Conservation (phyloP, 305 asterid species). For the Vinca major region DNA sequence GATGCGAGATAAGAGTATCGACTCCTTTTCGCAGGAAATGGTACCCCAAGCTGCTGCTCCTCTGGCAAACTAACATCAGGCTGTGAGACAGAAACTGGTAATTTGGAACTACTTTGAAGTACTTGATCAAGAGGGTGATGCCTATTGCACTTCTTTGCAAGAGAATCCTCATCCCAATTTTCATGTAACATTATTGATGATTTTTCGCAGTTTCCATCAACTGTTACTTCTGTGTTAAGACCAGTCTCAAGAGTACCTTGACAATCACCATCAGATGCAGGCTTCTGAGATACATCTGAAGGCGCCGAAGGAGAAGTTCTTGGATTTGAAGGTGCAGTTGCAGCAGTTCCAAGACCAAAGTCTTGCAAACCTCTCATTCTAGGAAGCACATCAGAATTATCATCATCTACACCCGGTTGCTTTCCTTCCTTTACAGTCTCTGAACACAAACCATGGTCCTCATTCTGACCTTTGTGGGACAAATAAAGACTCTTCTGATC, state of each 20-base stretch:
- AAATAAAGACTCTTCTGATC: constrained; percentile 30
- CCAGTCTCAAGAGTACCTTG: constrained; percentile 15
- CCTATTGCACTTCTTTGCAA: constrained; percentile 31
- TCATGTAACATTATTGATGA: constrained; percentile 21
- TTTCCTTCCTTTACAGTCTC: constrained; percentile 36
- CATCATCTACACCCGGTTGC: constrained; percentile 53
- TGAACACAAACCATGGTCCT: constrained; percentile 25
- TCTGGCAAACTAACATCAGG: constrained; percentile 36
- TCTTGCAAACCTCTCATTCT: constrained; percentile 84
- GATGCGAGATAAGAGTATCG: constrained; percentile 38
- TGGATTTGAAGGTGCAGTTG: constrained; percentile 26
- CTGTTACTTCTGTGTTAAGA: constrained; percentile 17
- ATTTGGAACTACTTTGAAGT: constrained; percentile 28
- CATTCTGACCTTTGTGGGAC: constrained; percentile 33
- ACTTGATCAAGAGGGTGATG: constrained; percentile 26
- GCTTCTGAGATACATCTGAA: constrained; percentile 22
- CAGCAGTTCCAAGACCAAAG: constrained; percentile 48
- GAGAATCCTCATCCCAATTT: constrained; percentile 23
- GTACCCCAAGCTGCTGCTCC: constrained; percentile 46
- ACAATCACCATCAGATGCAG: constrained; percentile 17
- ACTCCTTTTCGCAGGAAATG: constrained; percentile 42
- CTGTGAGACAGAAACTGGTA: constrained; percentile 24
- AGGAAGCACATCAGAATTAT: constrained; percentile 43
- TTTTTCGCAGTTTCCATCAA: constrained; percentile 18
- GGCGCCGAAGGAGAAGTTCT: constrained; percentile 39